Base-by-base conservation (phyloP, 2,329 filamentous ascomycete species). In the Xylariaceae sp. region DNA sequence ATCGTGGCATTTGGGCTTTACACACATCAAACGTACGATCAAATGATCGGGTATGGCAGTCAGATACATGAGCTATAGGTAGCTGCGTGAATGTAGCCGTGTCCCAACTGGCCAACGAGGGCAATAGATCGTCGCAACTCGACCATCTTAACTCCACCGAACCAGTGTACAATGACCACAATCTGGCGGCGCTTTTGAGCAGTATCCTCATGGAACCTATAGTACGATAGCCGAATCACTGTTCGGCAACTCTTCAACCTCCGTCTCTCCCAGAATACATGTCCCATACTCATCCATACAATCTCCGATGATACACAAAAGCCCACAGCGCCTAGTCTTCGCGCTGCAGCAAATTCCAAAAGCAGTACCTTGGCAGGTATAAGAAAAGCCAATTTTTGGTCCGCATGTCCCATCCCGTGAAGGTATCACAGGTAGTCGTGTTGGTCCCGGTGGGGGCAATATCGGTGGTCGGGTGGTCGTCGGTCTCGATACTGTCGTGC, bases 371-470 rank as follows among this genome's bases (percentile, higher is more conserved):
- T 22, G 34, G 37, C 51, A 55, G 34, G 51, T 55, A 26, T 44
- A 47, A 9, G 48, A 50, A 15, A 41, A 38, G 11, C 37, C 33
- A 6, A 6, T 11, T 26, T 11, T 26, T 16, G 49, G 50, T 13
- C 53, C 51, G 24, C 51, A 56, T 3, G 38, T 44, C n/a, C 53
- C 53, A 26, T 56, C 47, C 37, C 16, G 22, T 15, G 52, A 52
- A 13, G 43, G 26, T n/a, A 39, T 19, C 9, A 45, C 32, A 26
- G 30, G 30, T 28, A 22, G 16, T 7, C 26, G 19, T 6, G 39
- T 49, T 12, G 43, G 37, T 37, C 42, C 32, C 13, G 45, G 29
- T 11, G 22, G 22, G 11, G 22, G 22, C 11, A 15, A 38, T 40
- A n/a, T 43, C 36, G 12, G 41, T 44, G 24, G 30, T 19, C 13